Base-by-base conservation (phyloP, 2,329 filamentous ascomycete species). In the Nemania bipapillata region DNA sequence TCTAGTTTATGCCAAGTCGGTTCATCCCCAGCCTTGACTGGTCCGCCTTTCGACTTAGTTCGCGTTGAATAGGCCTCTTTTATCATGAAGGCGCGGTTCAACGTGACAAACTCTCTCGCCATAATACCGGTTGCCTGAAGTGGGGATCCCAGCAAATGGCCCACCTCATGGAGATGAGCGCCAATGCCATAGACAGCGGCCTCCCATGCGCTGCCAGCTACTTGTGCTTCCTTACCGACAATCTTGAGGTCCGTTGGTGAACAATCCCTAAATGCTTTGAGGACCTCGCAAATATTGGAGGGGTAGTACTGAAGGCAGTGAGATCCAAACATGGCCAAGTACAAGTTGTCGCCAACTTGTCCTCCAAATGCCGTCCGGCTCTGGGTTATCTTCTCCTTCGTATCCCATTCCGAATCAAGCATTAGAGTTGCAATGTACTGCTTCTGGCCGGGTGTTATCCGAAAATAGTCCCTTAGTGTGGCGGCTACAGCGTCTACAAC, bases 151-250 rank as follows among this genome's bases (percentile, higher is more conserved):
- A 98, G 92, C 24, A 97, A 81, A 81, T 97, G 95, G 3, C 95
- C 95, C 0, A 91, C 91, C 80, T 97, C 94, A 79, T 97, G 95
- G 55, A 98, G 81, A 79, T 98, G 95, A 9, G 93, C 94, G 7
- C 95, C 95, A 72, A 98, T 96, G 32, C 94, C 94, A 69, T 97
- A 91, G 74, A 95, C 97, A 28, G 93, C 94, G n/a, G 94, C 90
- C 79, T 98, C 95, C 95, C 95, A 98, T 54, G 90, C 96, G 77
- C 92, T 97, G 26, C 94, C 94, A 6, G 90, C 91, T 73, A 97
- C 92, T 74, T 92, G 91, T 79, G 90, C 93, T 78, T 97, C 93
- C 75, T 97, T 97, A 17, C 92, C 91, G 42, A 97, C 89, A 74
- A 87, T 87, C 45, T 89, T 87, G 9, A 90, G 92, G 77, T 98